phyloP scores from a whole-genome alignment of 352 stramenopile species.

The Globisporangium barbulae region DNA sequence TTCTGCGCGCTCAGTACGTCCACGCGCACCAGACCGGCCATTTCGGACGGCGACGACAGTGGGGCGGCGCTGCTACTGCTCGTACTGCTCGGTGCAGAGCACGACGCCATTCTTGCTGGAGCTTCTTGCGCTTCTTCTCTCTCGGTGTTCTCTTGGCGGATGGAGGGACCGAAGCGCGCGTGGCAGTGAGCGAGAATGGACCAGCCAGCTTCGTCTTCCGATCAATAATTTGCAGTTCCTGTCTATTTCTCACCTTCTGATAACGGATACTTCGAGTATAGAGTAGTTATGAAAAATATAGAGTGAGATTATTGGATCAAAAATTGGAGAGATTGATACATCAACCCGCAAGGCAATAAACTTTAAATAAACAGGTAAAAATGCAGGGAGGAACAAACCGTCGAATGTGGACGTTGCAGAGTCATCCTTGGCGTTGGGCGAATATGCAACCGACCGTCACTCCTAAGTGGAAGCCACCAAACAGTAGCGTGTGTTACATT shows the following conservation, averaged over 20 bases:
- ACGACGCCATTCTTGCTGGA: slow-evolving; percentile 32
- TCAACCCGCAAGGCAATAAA: neutral
- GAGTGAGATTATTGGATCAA: too few species aligned
- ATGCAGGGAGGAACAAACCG: neutral
- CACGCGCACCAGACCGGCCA: slow-evolving; percentile 48
- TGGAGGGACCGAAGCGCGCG: neutral
- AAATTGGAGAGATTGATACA: too few species aligned
- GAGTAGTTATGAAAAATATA: neutral
- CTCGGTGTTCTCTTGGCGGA: slow-evolving; percentile 1
- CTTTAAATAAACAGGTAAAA: neutral
- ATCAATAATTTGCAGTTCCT: neutral
- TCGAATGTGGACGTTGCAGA: slow-evolving; percentile 23
- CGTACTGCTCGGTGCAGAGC: slow-evolving; percentile 5
- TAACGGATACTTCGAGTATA: neutral
- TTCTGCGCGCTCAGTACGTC: slow-evolving; percentile 59
- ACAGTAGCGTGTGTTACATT: slow-evolving; percentile 5
- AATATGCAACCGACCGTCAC: slow-evolving; percentile 6
- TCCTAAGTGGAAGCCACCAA: neutral
- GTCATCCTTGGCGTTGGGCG: slow-evolving; percentile 23
- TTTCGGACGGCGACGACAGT: slow-evolving; percentile 13
- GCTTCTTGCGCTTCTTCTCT: slow-evolving; percentile 5
- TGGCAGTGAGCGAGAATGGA: slow-evolving; percentile 3
- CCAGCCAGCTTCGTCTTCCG: slow-evolving; percentile 5
- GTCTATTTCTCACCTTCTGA: neutral
- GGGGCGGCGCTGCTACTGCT: slow-evolving; percentile 1